Evolutionary conservation across 768 basidiomycete species (phyloP), one percentile per base, ranked within the genome.

Genomic region (Mycena crocata): DNA sequence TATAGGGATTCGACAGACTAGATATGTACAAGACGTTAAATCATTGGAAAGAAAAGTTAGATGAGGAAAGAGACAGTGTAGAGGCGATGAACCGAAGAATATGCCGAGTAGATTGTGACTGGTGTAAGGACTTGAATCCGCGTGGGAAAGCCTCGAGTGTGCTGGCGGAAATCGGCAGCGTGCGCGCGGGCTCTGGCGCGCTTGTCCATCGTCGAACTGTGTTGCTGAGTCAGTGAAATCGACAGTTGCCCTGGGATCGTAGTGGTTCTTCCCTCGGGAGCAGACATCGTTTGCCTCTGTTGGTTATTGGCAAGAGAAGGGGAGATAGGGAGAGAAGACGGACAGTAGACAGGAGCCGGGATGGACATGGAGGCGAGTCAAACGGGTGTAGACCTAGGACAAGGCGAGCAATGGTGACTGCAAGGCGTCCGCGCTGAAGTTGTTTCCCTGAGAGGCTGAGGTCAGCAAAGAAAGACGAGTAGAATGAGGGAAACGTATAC

Each of bases 241-340:
- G 0, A 92, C 68, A 8, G 78, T 74, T 21, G 80, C 81, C 23
- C 83, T 79, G 1, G 93, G 92, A 62, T 90, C 87, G 70, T 91
- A 94, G 70, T 94, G 93, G 71, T 93, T 92, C 78, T 91, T 93
- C 0, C 92, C 90, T 4, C 93, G 86, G 1, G 90, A 83, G 73
- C 93, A 94, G 23, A 89, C 84, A 24, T 85, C 87, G 69, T 89
- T 86, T 5, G 87, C 87, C 68, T 89, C 87, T 88, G 62, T 39
- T 40, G 28, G 9, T 19, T 24, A 44, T 60, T 8, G 55, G 50
- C 3, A 21, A 44, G 2, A 5, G 45, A 17, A 23, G 24, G 23
- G 8, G 30, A 31, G 17, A 19, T 19, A 49, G 8, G 15, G 17
- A 12, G 21, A 2, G 23, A 15, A 28, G 23, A 34, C 60, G 24